These are phyloP conservation scores for Aspergillus avenaceus DNA, from an alignment of 495 filamentous ascomycete genomes.

Conservation along the genomic window DNA sequence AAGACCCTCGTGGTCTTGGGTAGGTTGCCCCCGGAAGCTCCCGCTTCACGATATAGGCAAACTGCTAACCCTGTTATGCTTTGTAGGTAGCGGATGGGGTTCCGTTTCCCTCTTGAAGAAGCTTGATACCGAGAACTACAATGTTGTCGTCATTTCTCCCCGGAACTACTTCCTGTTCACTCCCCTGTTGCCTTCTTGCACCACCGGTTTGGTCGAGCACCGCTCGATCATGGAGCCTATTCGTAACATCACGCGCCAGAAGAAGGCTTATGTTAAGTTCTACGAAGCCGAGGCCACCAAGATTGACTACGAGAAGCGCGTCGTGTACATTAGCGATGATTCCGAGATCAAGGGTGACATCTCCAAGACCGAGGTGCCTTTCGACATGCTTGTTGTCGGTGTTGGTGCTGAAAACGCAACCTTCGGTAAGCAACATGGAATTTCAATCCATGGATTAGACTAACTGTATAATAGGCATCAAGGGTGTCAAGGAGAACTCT, in stretches of 20 bases:
- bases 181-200: conserved; percentile 92
- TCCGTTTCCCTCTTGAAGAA: conserved; percentile 96
- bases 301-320: conserved; percentile 88
- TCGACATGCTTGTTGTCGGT: conserved; percentile 96
- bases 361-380: conserved; percentile 82
- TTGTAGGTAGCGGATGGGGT: conserved; percentile 88
- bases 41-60: conserved; percentile 2
- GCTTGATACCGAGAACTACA: conserved; percentile 97
- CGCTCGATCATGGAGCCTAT: conserved; percentile 99
- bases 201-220: conserved; percentile 95
- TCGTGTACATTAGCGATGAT: conserved; percentile 83
- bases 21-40: conserved; percentile 39
- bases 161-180: conserved; percentile 99
- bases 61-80: not conserved
- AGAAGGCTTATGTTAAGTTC: conserved; percentile 86
- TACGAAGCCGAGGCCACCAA: conserved; percentile 98
- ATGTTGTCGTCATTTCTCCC: conserved; percentile 90
- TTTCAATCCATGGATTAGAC: not conserved
- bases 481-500: conserved; percentile 88
- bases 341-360: conserved; percentile 88
- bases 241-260: conserved; percentile 88
- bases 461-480: conserved; percentile 57
- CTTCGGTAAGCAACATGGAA: conserved; percentile 59
- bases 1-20: conserved; percentile 96
- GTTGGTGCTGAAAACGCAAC: conserved; percentile 98